Evolutionary conservation across 23 red algal species (phyloP), one percentile per base, ranked within the genome.

Genomic region (Porphyridium purpureum): DNA sequence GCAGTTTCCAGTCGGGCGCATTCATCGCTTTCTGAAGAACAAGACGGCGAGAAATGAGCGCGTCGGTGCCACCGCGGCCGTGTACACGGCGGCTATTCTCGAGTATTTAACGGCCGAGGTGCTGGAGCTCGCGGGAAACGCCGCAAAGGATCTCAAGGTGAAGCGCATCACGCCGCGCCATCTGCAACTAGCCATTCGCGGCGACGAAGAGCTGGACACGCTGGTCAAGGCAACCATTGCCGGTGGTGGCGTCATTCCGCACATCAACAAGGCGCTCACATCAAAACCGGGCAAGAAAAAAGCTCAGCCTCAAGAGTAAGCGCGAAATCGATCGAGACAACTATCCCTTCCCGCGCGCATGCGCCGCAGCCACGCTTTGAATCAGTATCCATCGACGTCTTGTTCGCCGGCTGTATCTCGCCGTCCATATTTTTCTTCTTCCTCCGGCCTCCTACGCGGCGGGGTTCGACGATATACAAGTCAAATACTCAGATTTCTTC

Each of bases 91-190:
- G 8, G 84, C 84, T 21, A 78, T 92, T 24, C 69, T 92, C 34
- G 84, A 92, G 40, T 92, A 92, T 29, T 64, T 92, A 41, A 92
- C 84, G 11, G 84, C 84, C 23, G 84, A 92, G 38, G 74, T 92
- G 24, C 66, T 80, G n/a, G 84, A 92, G 51, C 75, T 92, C 22
- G 74, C 72, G 4, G 84, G 84, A 36, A 92, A 92, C 52, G 84
- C 84, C 1, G 71, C 72, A 24, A 80, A 80, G 60, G 84, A 92
- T 56, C 55, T 73, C 23, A 80, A 80, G 35, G 49, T 72, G 2
- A 92, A 92, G 51, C 84, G 84, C 17, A 76, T 92, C 33, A 73
- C 73, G 8, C 84, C 84, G 6, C 51, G 84, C 26, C 84, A 92
- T 35, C 47, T 92, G 25, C 84, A 92, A 60, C 67, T 92, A 23